phyloP scores from a whole-genome alignment of 1,139 yeast genomes.

The Yamadazyma epiphylla region DNA sequence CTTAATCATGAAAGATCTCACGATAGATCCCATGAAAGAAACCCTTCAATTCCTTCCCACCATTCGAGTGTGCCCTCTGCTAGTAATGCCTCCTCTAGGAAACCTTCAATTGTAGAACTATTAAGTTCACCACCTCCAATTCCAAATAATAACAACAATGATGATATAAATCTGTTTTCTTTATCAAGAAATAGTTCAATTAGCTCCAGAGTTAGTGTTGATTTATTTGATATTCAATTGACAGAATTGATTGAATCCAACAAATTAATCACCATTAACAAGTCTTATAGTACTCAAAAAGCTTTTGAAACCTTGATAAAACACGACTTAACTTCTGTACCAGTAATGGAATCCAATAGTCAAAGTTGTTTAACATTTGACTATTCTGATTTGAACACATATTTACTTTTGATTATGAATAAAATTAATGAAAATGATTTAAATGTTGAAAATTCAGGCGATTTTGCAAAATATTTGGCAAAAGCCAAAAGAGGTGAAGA shows the following conservation, averaged over 20 bases:
- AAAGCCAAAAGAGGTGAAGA: conserved; percentile 63
- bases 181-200: conserved; percentile 44
- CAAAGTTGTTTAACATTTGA: conserved; percentile 77
- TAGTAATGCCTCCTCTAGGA: conserved; percentile 30
- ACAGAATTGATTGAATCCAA: conserved; percentile 75
- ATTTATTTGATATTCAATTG: conserved; percentile 74
- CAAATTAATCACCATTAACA: conserved; percentile 65
- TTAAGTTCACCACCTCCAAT: conserved; percentile 82
- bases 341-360: conserved; percentile 60
- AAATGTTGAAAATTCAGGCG: conserved; percentile 22
- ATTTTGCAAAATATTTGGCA: conserved; percentile 10
- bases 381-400: conserved; percentile 86
- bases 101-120: conserved; percentile 78
- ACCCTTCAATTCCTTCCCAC: conserved; percentile 2
- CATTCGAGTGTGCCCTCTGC: conserved; percentile 4
- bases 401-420: conserved; percentile 70
- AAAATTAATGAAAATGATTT: conserved; percentile 45
- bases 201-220: conserved; percentile 36
- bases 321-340: conserved; percentile 79
- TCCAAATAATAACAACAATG: conserved; percentile 22
- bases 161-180: conserved; percentile 34
- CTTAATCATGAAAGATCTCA: conserved; percentile 9
- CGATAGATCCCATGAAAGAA: conserved; percentile 4
- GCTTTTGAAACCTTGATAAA: conserved; percentile 77
- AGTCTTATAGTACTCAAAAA: conserved; percentile 67